A percentile compares a stretch with the other conserved stretches of the same genome.
Evolutionary conservation across 305 asterid species (phyloP).

Genomic region (Fraxinus latifolia): DNA sequence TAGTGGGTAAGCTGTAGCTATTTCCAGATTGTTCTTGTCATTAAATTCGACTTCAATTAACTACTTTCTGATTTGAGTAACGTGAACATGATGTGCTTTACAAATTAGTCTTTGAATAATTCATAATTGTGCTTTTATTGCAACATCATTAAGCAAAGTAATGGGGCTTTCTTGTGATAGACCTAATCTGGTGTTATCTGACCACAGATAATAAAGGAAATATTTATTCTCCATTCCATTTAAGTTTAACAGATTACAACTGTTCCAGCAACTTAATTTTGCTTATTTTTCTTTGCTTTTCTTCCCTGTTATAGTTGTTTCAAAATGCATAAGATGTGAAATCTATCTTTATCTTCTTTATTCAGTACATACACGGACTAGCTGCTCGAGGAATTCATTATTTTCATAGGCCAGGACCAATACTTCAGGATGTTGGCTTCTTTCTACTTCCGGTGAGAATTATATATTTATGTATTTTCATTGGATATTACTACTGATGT

Average conservation of each 20-base stretch:
- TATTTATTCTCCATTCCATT: not conserved
- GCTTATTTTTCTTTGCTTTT: not conserved
- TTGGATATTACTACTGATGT: not conserved
- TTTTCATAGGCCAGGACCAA: slow-evolving; percentile 87
- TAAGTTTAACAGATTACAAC: not conserved
- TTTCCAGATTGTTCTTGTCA: not conserved
- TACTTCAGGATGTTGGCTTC: slow-evolving; percentile 87
- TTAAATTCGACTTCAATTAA: not conserved
- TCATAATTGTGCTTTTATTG: not conserved
- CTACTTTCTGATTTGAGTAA: not conserved
- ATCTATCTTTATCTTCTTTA: slow-evolving; percentile 16
- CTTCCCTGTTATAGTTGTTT: not conserved
- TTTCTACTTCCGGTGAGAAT: slow-evolving; percentile 77
- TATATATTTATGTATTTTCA: not conserved
- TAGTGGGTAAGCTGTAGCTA: not conserved
- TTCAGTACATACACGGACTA: slow-evolving; percentile 82
- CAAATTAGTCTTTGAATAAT: not conserved
- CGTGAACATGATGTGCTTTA: not conserved
- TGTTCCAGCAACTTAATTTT: not conserved
- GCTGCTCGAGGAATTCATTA: slow-evolving; percentile 98
- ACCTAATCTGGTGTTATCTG: not conserved
- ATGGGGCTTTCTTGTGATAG: not conserved
- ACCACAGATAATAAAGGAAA: not conserved
- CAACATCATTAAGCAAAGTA: not conserved
- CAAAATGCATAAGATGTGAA: slow-evolving; percentile 6